phyloP scores from a whole-genome alignment of 768 basidiomycete species.

The Xerocomellus amylosporus region DNA sequence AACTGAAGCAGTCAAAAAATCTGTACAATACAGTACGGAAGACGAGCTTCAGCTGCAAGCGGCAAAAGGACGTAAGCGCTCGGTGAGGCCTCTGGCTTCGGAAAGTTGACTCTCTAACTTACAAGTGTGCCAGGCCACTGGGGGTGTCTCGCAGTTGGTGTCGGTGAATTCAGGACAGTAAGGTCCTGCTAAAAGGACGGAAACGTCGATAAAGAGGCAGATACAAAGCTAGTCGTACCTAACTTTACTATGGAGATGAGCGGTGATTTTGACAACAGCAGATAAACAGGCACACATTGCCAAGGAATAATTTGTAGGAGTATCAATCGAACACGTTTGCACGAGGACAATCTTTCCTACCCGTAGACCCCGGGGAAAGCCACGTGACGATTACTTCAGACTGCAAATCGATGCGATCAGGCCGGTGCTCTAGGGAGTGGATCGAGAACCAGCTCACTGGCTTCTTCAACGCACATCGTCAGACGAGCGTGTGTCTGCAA shows the following conservation, averaged over 20 bases:
- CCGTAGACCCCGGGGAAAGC: neutral
- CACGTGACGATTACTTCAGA: conserved; percentile 9
- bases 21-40: neutral
- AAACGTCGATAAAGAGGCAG: conserved; percentile 3
- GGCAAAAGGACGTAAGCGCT: neutral
- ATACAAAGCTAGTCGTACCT: neutral
- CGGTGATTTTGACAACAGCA: neutral
- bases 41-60: neutral
- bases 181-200: neutral
- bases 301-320: neutral
- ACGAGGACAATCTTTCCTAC: neutral
- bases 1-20: neutral
- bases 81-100: neutral
- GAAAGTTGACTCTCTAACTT: neutral
- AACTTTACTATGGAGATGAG: neutral
- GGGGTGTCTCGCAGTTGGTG: no score
- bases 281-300: neutral
- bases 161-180: neutral
- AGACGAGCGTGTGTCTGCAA: neutral
- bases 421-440: neutral
- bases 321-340: neutral
- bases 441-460: neutral
- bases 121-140: neutral
- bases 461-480: neutral
- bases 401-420: conserved; percentile 7